A percentile compares a stretch with the other conserved stretches of the same genome.
These are phyloP conservation scores for Fusarium neocosmosporiellum DNA, from an alignment of 2,329 filamentous ascomycete species.

Conservation along the genomic window DNA sequence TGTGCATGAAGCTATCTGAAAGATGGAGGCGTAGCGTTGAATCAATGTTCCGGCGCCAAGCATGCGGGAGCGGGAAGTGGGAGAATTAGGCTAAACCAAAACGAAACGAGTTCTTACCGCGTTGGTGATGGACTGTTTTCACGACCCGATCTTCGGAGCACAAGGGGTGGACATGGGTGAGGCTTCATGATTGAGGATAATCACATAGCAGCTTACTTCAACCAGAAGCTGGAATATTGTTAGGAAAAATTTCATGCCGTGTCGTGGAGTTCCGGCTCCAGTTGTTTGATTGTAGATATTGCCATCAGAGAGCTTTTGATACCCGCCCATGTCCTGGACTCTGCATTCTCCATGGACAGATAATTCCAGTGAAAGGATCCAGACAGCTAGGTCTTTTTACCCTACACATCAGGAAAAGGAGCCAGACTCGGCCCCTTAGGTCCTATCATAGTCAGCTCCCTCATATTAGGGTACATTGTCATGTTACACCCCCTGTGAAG, in stretches of 20 bases:
- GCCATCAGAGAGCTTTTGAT: neutral
- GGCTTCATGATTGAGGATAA: neutral
- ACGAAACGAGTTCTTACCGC: neutral
- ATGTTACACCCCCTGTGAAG: neutral
- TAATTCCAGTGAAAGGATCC: neutral
- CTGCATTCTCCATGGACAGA: neutral
- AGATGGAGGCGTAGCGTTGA: neutral
- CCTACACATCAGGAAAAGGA: neutral
- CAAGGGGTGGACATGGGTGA: neutral
- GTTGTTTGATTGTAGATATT: neutral
- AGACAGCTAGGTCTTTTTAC: neutral
- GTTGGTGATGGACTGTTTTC: neutral
- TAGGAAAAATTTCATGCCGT: neutral
- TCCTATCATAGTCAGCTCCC: neutral
- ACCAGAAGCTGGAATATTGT: neutral
- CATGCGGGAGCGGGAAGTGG: neutral
- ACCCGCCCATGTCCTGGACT: neutral
- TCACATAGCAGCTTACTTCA: neutral
- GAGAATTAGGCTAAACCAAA: neutral
- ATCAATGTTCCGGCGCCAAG: neutral
- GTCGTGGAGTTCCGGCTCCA: neutral
- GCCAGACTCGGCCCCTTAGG: no score
- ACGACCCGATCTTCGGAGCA: neutral
- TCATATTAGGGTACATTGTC: neutral
- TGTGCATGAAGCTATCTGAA: neutral